phyloP scores from a whole-genome alignment of 2,329 filamentous ascomycete genomes.

The Monilinia laxa region DNA sequence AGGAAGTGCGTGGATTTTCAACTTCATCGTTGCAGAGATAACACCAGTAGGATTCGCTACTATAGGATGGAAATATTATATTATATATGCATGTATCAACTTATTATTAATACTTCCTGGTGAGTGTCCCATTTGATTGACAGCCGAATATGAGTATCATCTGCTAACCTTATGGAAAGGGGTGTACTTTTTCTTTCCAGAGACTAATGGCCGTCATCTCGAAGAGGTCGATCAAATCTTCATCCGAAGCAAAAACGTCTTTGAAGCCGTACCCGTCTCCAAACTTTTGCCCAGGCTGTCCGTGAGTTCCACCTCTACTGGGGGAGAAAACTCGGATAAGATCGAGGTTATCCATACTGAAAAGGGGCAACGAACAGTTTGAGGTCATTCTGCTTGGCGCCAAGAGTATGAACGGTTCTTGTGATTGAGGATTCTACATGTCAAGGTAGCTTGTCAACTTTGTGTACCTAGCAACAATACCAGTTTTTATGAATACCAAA shows the following conservation, averaged over 20 bases:
- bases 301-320: neutral
- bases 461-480: neutral
- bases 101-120: constrained; percentile 20
- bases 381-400: constrained; percentile 11
- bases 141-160: neutral
- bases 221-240: constrained; percentile 39
- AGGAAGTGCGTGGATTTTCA: constrained; percentile 24
- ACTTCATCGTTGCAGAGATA: constrained; percentile 34
- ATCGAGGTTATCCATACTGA: constrained; percentile 4
- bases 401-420: constrained; percentile 8
- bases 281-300: constrained; percentile 5
- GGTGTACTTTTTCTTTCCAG: constrained; percentile 56
- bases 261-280: constrained; percentile 15
- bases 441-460: neutral
- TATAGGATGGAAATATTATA: constrained; percentile 62
- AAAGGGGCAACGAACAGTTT: neutral
- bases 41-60: constrained; percentile 46
- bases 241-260: constrained; percentile 15
- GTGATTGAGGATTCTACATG: neutral
- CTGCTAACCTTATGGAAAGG: constrained; percentile 37
- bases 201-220: constrained; percentile 50
- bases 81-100: constrained; percentile 55
- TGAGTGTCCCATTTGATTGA: neutral
- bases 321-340: neutral
- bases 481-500: neutral